These are phyloP conservation scores for Chaetomium strumarium DNA, from an alignment of 2,329 filamentous ascomycete genomes.

Conservation along the genomic window DNA sequence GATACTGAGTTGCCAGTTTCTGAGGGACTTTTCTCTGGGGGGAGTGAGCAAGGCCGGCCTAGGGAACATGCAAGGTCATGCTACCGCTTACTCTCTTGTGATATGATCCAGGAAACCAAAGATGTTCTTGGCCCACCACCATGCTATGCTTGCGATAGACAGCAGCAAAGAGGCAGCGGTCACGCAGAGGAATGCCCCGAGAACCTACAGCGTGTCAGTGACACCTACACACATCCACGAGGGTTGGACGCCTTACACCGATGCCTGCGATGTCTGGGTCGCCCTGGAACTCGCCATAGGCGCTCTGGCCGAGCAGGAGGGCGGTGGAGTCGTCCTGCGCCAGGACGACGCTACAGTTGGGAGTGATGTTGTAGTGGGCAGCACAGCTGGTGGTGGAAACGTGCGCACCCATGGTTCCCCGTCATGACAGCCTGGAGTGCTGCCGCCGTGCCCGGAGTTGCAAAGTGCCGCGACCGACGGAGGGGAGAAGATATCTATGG, in stretches of 20 bases:
- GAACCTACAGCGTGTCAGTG: slow-evolving; percentile 14
- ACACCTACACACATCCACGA: background rate
- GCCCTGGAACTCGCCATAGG: slow-evolving; percentile 10
- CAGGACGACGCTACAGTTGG: slow-evolving; percentile 11
- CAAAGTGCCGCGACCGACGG: background rate
- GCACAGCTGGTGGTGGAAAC: slow-evolving; percentile 16
- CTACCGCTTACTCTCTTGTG: slow-evolving; percentile 11
- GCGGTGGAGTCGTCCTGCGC: slow-evolving; percentile 3
- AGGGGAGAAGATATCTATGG: background rate
- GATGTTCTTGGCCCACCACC: slow-evolving; percentile 21
- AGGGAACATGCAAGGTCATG: background rate
- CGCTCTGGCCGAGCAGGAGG: slow-evolving; percentile 4
- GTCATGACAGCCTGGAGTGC: background rate
- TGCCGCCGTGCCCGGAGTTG: background rate
- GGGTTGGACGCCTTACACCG: slow-evolving; percentile 13
- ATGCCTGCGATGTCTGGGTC: slow-evolving; percentile 23
- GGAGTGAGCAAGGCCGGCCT: background rate
- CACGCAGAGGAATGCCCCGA: slow-evolving; percentile 20
- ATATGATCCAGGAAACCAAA: slow-evolving; percentile 6
- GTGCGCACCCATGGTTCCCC: slow-evolving; percentile 17
- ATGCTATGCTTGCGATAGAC: slow-evolving; percentile 13
- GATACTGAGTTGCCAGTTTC: slow-evolving; percentile 18
- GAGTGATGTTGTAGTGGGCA: slow-evolving; percentile 7
- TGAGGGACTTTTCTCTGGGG: slow-evolving; percentile 10
- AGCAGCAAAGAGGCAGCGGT: slow-evolving; percentile 16